Percentiles rank a stretch among this genome's conserved stretches.
Evolutionary conservation across 371 early-diverging fungal species (phyloP).

Genomic region (Conidiobolus incongruus): DNA sequence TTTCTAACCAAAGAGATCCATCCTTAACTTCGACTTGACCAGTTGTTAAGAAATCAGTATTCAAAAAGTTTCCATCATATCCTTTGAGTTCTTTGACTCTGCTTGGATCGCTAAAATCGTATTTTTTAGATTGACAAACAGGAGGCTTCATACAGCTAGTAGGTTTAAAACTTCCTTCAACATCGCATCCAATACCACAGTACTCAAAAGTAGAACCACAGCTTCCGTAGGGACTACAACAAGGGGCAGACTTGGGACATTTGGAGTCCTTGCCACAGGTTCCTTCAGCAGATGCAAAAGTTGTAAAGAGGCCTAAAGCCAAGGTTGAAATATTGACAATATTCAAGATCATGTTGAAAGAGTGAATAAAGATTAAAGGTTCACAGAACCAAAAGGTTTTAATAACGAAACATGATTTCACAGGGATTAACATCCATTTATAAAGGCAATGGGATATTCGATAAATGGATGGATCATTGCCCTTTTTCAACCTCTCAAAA

Average conservation of each 20-base stretch:
- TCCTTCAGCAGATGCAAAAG: too few species aligned
- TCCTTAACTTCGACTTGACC: not conserved
- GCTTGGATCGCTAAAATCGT: constrained; percentile 2
- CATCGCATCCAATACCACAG: not conserved
- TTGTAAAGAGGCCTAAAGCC: too few species aligned
- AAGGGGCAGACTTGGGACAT: not conserved
- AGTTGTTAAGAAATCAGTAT: constrained; percentile 13
- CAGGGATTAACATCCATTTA: too few species aligned
- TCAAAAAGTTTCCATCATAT: constrained; percentile 21
- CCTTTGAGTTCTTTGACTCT: constrained; percentile 15
- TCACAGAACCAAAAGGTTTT: too few species aligned
- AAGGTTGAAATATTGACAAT: too few species aligned
- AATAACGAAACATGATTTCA: too few species aligned
- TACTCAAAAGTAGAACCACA: constrained; percentile 1
- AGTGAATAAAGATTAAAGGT: too few species aligned
- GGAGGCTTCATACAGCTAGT: not conserved
- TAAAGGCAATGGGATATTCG: too few species aligned
- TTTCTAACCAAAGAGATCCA: not conserved
- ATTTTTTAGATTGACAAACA: not conserved
- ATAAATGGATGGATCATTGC: too few species aligned
- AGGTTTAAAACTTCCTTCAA: not conserved
- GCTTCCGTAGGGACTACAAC: not conserved
- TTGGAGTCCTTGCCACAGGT: too few species aligned
- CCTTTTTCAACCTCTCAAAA: too few species aligned
- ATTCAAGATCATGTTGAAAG: too few species aligned